phyloP scores from a whole-genome alignment of 495 filamentous ascomycete genomes.

The Jackrogersella multiformis region DNA sequence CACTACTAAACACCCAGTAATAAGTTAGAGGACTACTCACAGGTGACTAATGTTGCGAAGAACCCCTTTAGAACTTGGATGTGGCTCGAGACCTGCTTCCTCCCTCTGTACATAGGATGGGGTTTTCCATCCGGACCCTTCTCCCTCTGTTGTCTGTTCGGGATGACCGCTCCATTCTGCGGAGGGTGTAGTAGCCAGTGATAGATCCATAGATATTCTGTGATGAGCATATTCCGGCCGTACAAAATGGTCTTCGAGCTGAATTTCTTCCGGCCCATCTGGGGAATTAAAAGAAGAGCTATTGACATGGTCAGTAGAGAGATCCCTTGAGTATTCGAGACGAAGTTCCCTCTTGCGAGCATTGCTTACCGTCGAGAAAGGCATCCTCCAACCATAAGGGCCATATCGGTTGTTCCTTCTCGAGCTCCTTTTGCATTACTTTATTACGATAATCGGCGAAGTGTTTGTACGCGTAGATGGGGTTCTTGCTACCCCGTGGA shows the following conservation, averaged over 20 bases:
- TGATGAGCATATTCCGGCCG: constrained; percentile 92
- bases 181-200: constrained; percentile 51
- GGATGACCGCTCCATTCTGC: constrained; percentile 63
- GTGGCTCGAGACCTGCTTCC: constrained; percentile 96
- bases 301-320: constrained; percentile 17
- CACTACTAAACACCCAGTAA: not conserved
- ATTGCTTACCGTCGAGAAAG: constrained; percentile 83
- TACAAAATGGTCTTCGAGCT: constrained; percentile 74
- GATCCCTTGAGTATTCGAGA: too few species aligned
- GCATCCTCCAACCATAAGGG: constrained; percentile 83
- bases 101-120: constrained; percentile 48
- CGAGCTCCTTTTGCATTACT: constrained; percentile 65
- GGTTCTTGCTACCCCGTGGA: constrained; percentile 56
- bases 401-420: constrained; percentile 69
- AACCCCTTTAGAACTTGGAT: constrained; percentile 95
- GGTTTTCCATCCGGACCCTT: constrained; percentile 54
- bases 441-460: constrained; percentile 76
- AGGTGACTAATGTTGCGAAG: constrained; percentile 58
- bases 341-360: not conserved
- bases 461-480: constrained; percentile 60
- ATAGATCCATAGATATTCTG: constrained; percentile 75
- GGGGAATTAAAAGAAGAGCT: constrained; percentile 84
- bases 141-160: constrained; percentile 56
- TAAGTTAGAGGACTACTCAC: constrained; percentile 33
- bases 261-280: constrained; percentile 83